Percentiles rank a stretch among this genome's conserved stretches.
These are phyloP conservation scores for Ettlia oleoabundans DNA, from an alignment of 139 green algal species.

Conservation along the genomic window DNA sequence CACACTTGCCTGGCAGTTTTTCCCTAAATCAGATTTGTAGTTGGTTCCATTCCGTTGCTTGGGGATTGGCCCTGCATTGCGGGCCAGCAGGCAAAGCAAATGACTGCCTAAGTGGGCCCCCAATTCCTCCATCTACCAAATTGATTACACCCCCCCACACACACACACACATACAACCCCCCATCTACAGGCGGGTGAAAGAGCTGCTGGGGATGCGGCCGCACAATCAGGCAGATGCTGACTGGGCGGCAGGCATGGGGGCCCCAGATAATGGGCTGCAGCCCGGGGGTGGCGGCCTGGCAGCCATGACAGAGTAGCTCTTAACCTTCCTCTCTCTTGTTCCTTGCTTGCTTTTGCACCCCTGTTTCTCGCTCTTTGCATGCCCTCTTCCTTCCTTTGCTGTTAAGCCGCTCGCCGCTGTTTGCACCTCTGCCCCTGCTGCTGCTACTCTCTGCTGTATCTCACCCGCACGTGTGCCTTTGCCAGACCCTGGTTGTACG, in stretches of 20 bases:
- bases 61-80: neutral
- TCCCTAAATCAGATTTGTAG: neutral
- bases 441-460: too few relatives aligned
- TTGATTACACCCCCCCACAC: too few relatives aligned
- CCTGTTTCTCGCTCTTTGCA: neutral
- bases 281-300: neutral
- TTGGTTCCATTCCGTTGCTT: neutral
- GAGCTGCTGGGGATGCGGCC: constrained; percentile 71
- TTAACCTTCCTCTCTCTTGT: too few relatives aligned
- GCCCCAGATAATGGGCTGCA: constrained; percentile 79
- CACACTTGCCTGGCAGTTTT: neutral
- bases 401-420: too few relatives aligned
- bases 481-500: too few relatives aligned
- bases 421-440: too few relatives aligned
- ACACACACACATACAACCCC: too few relatives aligned
- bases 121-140: too few relatives aligned
- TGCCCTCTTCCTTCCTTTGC: too few relatives aligned
- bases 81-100: neutral
- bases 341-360: too few relatives aligned
- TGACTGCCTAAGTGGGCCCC: too few relatives aligned
- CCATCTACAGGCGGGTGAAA: constrained; percentile 69
- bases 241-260: constrained; percentile 79
- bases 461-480: too few relatives aligned
- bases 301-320: neutral
- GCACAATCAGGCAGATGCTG: constrained; percentile 85